These are phyloP conservation scores for Herpetomonas tarakana DNA, from an alignment of 208 protist genomes.

Conservation along the genomic window DNA sequence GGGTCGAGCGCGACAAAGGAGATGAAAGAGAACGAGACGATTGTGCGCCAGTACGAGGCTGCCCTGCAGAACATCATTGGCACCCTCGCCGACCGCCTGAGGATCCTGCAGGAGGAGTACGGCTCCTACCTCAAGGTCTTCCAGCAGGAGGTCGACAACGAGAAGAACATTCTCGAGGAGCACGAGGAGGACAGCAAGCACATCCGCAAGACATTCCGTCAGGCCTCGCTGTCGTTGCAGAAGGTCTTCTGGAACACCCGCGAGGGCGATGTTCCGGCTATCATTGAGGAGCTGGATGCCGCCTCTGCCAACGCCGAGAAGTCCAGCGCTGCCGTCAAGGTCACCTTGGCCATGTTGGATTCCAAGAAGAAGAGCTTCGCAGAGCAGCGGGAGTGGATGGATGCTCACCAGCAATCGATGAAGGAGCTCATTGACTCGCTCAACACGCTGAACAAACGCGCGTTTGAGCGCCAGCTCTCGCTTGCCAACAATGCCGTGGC, in stretches of 20 bases:
- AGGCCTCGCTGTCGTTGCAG: constrained; percentile 43
- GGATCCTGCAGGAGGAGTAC: constrained; percentile 63
- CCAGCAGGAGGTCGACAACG: constrained; percentile 39
- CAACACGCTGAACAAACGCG: constrained; percentile 48
- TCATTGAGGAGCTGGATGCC: constrained; percentile 55
- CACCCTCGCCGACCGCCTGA: constrained; percentile 59
- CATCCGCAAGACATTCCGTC: constrained; percentile 54
- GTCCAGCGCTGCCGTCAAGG: constrained; percentile 53
- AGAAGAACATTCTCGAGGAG: constrained; percentile 44
- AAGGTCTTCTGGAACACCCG: constrained; percentile 63
- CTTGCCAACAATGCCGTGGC: constrained; percentile 47
- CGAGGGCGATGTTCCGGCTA: constrained; percentile 42
- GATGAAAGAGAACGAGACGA: constrained; percentile 65
- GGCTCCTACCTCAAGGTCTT: constrained; percentile 37
- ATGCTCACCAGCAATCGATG: constrained; percentile 57
- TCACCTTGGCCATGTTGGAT: constrained; percentile 51
- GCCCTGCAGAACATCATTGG: constrained; percentile 64
- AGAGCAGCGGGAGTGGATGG: constrained; percentile 71
- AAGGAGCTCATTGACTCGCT: constrained; percentile 58
- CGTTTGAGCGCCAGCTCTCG: constrained; percentile 52
- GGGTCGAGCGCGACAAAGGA: constrained; percentile 26
- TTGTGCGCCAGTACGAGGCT: constrained; percentile 74
- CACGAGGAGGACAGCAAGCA: constrained; percentile 54
- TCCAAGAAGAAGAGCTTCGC: constrained; percentile 39
- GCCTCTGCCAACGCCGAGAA: constrained; percentile 47